These are phyloP conservation scores for Thinopyrum elongatum DNA, from an alignment of 176 grass and related monocot species.

Conservation along the genomic window DNA sequence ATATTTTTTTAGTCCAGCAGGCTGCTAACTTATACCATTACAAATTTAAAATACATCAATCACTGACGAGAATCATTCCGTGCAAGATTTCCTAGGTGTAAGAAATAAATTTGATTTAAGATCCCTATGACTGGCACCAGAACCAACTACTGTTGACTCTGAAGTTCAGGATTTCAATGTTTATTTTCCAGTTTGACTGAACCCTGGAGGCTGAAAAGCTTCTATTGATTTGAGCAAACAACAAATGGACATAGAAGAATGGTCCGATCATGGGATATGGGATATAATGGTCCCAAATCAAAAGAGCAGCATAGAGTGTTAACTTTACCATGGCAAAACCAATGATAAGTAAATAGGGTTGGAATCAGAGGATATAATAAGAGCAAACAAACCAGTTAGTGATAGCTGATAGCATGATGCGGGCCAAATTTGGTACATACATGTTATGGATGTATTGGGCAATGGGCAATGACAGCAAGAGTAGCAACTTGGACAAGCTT, in stretches of 20 bases:
- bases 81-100: neutral
- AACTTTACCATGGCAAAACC: neutral
- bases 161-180: neutral
- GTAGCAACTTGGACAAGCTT: neutral
- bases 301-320: neutral
- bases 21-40: neutral
- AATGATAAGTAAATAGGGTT: conserved; percentile 1
- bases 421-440: neutral
- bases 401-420: conserved; percentile 16
- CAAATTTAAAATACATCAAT: conserved; percentile 6
- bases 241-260: conserved; percentile 1
- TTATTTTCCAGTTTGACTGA: conserved; percentile 3
- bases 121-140: neutral
- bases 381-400: neutral
- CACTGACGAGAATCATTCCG: neutral
- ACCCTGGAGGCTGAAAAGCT: neutral
- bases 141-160: conserved; percentile 13
- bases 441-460: conserved; percentile 1
- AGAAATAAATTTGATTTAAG: neutral
- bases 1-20: neutral
- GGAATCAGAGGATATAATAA: neutral
- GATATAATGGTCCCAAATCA: neutral
- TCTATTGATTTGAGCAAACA: conserved; percentile 15
- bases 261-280: conserved; percentile 6
- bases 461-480: neutral